phyloP scores from a whole-genome alignment of 352 stramenopile genomes.

The Phytophthora pseudosyringae region DNA sequence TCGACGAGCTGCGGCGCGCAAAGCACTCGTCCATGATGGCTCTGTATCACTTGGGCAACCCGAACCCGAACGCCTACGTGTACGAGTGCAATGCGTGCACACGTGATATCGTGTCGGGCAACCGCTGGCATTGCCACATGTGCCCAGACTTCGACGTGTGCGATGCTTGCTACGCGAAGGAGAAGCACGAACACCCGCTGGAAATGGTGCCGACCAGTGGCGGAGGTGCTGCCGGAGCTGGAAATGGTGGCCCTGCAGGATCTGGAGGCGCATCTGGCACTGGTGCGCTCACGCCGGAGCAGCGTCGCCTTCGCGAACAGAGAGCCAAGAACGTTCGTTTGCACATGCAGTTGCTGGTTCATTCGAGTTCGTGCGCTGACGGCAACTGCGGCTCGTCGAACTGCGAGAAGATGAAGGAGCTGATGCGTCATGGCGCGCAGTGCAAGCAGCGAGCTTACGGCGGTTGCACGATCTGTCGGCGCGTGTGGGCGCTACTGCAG shows the following conservation, averaged over 20 bases:
- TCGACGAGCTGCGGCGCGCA: constrained; percentile 97
- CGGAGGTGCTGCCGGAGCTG: constrained; percentile 12
- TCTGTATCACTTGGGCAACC: constrained; percentile 98
- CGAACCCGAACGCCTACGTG: constrained; percentile 88
- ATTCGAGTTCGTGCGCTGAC: constrained; percentile 94
- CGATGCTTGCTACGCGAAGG: constrained; percentile 86
- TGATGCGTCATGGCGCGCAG: constrained; percentile 95
- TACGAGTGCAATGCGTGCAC: constrained; percentile 90
- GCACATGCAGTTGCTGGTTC: constrained; percentile 98
- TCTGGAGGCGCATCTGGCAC: constrained; percentile 27
- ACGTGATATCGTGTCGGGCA: constrained; percentile 81
- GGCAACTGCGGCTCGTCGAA: constrained; percentile 95
- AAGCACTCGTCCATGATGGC: constrained; percentile 99
- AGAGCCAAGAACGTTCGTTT: constrained; percentile 96
- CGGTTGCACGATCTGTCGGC: constrained; percentile 96
- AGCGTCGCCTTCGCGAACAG: constrained; percentile 78
- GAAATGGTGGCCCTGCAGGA: constrained; percentile 20
- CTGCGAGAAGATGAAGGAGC: constrained; percentile 99
- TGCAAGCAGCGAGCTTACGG: constrained; percentile 94
- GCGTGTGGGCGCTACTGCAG: constrained; percentile 97
- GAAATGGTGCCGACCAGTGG: constrained; percentile 85
- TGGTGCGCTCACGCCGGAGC: constrained; percentile 59
- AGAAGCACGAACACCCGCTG: constrained; percentile 80
- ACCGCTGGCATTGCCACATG: constrained; percentile 90
- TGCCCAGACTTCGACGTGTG: constrained; percentile 92